Conservation (phyloP, 2,329 filamentous ascomycete genomes). For the Cordyceps militaris region DNA sequence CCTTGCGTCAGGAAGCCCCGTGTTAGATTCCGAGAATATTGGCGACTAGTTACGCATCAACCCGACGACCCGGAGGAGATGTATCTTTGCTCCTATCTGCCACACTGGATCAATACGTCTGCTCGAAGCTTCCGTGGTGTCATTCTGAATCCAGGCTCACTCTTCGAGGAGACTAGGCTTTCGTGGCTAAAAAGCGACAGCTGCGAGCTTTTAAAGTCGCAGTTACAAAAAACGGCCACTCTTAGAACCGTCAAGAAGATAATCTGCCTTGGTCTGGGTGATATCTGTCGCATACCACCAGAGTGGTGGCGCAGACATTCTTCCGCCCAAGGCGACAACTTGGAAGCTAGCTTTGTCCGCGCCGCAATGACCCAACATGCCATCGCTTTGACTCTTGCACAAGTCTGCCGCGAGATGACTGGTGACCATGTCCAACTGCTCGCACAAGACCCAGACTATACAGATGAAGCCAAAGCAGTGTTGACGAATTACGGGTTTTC, state of each 20-base stretch:
- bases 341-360: neutral
- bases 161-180: neutral
- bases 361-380: neutral
- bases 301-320: neutral
- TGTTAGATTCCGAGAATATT: slow-evolving; percentile 11
- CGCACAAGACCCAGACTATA: slow-evolving; percentile 14
- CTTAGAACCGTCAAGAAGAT: neutral
- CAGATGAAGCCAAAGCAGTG: neutral
- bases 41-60: neutral
- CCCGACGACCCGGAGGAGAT: neutral
- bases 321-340: neutral
- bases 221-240: neutral
- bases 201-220: neutral
- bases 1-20: neutral
- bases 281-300: slow-evolving; percentile 1
- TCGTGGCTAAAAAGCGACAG: neutral
- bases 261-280: slow-evolving; percentile 9
- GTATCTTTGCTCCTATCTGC: neutral
- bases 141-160: neutral
- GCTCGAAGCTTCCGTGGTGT: neutral
- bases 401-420: neutral
- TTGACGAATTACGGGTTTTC: slow-evolving; percentile 6
- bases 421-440: neutral
- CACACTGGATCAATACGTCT: neutral
- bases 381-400: neutral